These are phyloP conservation scores for Nicotiana rustica DNA, from an alignment of 305 asterid genomes.

Conservation along the genomic window DNA sequence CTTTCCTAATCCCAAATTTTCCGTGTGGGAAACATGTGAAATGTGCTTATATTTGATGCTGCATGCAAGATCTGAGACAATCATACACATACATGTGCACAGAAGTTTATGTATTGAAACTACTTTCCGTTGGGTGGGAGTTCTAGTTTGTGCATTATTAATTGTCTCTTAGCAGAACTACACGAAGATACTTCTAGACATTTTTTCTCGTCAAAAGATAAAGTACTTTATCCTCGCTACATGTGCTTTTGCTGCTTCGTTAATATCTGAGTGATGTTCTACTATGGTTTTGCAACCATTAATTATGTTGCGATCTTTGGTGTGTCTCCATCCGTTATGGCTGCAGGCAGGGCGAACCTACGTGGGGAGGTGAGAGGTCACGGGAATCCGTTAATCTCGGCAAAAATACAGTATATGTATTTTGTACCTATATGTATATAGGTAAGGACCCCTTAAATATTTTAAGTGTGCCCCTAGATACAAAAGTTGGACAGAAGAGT, in stretches of 20 bases:
- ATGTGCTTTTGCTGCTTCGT: background rate
- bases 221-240: background rate
- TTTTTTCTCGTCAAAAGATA: background rate
- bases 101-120: background rate
- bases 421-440: no score
- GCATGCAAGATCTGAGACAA: background rate
- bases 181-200: background rate
- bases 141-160: background rate
- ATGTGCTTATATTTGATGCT: conserved; percentile 8
- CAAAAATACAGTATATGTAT: no score
- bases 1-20: background rate
- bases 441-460: no score
- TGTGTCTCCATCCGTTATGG: conserved; percentile 73
- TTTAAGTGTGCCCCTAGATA: no score
- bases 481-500: no score
- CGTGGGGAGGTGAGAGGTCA: no score
- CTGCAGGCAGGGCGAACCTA: conserved; percentile 49
- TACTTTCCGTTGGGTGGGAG: background rate
- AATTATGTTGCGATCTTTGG: conserved; percentile 81
- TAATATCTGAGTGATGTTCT: conserved; percentile 31
- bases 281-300: conserved; percentile 64
- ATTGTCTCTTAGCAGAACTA: background rate
- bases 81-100: background rate
- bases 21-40: background rate
- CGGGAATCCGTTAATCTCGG: no score